Base-by-base conservation (phyloP, 257 asterid species). In the Salvia miltiorrhiza region DNA sequence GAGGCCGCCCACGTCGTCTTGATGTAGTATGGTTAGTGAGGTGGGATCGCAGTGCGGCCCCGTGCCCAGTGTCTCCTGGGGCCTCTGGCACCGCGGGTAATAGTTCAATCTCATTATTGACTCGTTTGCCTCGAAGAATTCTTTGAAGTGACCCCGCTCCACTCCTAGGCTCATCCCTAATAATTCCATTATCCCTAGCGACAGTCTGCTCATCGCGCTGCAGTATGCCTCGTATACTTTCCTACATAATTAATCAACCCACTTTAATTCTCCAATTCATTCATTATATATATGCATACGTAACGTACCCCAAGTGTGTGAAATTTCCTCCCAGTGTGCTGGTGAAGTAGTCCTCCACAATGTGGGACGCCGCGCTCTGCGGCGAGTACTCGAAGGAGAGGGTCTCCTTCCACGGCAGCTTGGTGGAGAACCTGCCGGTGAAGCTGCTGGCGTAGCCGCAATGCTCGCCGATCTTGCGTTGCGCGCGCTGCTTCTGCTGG, bases 1-100 rank as follows among this genome's bases (percentile, higher is more conserved):
- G 13, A 93, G 97, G 2, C 98, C 96, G 6, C 94, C 92, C 5
- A 90, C 91, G 0, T 71, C 71, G 77, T 93, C 98, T 61, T 93
- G 98, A 75, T 93, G 98, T n/a, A 93, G 97, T 33, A 93, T 90
- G 0, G 98, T 93, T 17, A 93, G 85, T 6, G 98, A 93, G 1
- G 98, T 93, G 0, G 97, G 97, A 58, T 93, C 98, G 41, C 96
- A 93, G 69, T 93, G 98, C 2, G 98, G 98, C 5, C 98, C 98
- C 0, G 96, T 93, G 67, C 98, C 98, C 53, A 90, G 58, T 0
- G 97, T 83, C 12, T 84, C 84, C 17, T 88, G 94, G 0, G 97
- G 96, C 62, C 82, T 87, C 58, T 83, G 97, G 77, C 98, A 93
- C 1, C 79, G 84, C 14, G 98, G 98, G 56, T 93, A 93, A 63